A percentile compares a stretch with the other conserved stretches of the same genome.
phyloP scores from a whole-genome alignment of 805 yeast genomes.

The Torulaspora microellipsoides region DNA sequence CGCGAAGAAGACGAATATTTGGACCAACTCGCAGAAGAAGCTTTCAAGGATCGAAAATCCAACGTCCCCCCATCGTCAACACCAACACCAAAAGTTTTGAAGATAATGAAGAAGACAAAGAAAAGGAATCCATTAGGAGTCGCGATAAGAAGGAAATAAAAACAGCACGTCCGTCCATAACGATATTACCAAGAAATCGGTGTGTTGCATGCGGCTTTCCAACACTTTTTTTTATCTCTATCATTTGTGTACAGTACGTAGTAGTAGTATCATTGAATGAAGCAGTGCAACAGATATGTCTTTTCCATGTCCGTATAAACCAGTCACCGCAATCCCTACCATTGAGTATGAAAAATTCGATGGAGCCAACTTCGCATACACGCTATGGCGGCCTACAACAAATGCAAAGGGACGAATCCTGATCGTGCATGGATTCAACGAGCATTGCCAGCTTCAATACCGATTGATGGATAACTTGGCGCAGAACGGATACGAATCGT shows the following conservation, averaged over 20 bases:
- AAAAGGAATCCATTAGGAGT: conserved; percentile 23
- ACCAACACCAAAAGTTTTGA: not conserved
- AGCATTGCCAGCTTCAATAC: conserved; percentile 46
- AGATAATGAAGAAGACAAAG: conserved; percentile 10
- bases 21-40: conserved; percentile 33
- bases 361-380: conserved; percentile 30
- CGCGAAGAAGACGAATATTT: conserved; percentile 5
- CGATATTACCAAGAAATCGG: too few species aligned
- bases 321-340: conserved; percentile 20
- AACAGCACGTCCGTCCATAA: not conserved
- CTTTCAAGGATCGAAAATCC: conserved; percentile 30
- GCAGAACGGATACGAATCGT: conserved; percentile 54
- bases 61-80: not conserved
- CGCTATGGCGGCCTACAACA: conserved; percentile 22
- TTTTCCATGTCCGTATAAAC: conserved; percentile 25
- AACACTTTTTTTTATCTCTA: too few species aligned
- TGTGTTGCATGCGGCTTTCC: too few species aligned
- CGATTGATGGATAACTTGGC: conserved; percentile 52
- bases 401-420: conserved; percentile 44
- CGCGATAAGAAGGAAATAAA: conserved; percentile 11
- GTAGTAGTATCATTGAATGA: too few species aligned
- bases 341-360: conserved; percentile 24
- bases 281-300: conserved; percentile 2
- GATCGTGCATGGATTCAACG: conserved; percentile 70
- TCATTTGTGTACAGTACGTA: too few species aligned